A percentile compares a stretch with the other conserved stretches of the same genome.
Conservation (phyloP, 306 rosid species). For the Cucurbita argyrosperma region DNA sequence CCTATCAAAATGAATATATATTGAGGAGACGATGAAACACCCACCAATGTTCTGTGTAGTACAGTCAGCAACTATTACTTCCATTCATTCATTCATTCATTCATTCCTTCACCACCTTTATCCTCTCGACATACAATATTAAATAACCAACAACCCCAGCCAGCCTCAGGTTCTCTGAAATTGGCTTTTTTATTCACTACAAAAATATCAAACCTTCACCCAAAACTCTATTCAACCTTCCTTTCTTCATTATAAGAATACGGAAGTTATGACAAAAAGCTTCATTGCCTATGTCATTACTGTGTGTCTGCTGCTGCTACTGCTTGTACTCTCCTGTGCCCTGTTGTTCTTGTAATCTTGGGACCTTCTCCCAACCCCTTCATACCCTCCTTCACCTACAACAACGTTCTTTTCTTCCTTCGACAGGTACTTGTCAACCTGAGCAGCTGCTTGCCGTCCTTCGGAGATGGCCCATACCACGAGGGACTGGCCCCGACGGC, state of each 20-base stretch:
- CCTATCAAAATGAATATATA: too few relatives aligned
- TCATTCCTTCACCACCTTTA: too few relatives aligned
- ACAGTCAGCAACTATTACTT: too few relatives aligned
- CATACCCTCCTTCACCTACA: constrained; percentile 17
- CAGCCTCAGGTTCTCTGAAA: neutral
- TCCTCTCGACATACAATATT: too few relatives aligned
- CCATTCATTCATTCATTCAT: too few relatives aligned
- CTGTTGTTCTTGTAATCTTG: constrained; percentile 25
- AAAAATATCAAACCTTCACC: neutral
- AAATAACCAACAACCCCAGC: too few relatives aligned
- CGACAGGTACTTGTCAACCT: constrained; percentile 48
- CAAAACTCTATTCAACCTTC: neutral
- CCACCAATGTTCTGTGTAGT: too few relatives aligned
- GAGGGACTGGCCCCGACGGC: constrained; percentile 86
- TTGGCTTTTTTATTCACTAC: neutral
- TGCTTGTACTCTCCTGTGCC: constrained; percentile 19
- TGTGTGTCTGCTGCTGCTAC: constrained; percentile 32
- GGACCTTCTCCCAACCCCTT: neutral
- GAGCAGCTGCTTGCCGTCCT: constrained; percentile 80
- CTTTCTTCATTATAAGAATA: neutral
- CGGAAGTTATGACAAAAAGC: neutral
- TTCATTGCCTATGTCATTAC: constrained; percentile 37
- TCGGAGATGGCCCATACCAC: constrained; percentile 96
- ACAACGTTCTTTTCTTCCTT: constrained; percentile 18
- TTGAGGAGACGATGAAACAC: too few relatives aligned